These are phyloP conservation scores for Inosperma sp. DNA, from an alignment of 768 basidiomycete genomes.

Conservation along the genomic window DNA sequence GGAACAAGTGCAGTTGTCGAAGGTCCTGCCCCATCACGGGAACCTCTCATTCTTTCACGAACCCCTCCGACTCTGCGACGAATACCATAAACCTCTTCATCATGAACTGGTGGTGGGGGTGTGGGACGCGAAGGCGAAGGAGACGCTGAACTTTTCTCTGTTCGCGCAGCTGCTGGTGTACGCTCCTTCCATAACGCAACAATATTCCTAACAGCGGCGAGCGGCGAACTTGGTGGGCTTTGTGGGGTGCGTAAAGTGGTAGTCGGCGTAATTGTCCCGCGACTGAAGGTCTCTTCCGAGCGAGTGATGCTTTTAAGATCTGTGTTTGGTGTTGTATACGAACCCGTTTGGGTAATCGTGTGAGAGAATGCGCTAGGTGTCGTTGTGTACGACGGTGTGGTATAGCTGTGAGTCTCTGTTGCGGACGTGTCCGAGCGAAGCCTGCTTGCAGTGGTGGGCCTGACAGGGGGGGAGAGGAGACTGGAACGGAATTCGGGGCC, in stretches of 20 bases:
- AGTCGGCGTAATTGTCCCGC: conserved; percentile 41
- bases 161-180: conserved; percentile 47
- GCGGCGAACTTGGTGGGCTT: conserved; percentile 62
- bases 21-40: conserved; percentile 22
- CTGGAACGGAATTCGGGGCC: conserved; percentile 34
- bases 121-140: conserved; percentile 38
- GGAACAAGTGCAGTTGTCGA: conserved; percentile 21
- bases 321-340: conserved; percentile 28
- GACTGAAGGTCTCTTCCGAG: conserved; percentile 37
- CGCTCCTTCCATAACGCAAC: conserved; percentile 79
- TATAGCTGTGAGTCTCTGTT: no score
- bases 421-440: no score
- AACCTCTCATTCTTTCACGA: conserved; percentile 33
- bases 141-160: conserved; percentile 33
- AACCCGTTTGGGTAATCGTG: conserved; percentile 31
- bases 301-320: conserved; percentile 26
- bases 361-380: conserved; percentile 41
- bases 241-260: conserved; percentile 57
- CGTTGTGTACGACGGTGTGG: conserved; percentile 29
- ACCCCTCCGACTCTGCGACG: conserved; percentile 40
- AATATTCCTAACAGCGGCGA: conserved; percentile 72
- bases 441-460: conserved; percentile 32
- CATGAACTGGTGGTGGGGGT: conserved; percentile 25
- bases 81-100: conserved; percentile 51
- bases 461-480: conserved; percentile 46